A percentile compares a stretch with the other conserved stretches of the same genome.
phyloP scores from a whole-genome alignment of 257 asterid species.

The Rhazya stricta region DNA sequence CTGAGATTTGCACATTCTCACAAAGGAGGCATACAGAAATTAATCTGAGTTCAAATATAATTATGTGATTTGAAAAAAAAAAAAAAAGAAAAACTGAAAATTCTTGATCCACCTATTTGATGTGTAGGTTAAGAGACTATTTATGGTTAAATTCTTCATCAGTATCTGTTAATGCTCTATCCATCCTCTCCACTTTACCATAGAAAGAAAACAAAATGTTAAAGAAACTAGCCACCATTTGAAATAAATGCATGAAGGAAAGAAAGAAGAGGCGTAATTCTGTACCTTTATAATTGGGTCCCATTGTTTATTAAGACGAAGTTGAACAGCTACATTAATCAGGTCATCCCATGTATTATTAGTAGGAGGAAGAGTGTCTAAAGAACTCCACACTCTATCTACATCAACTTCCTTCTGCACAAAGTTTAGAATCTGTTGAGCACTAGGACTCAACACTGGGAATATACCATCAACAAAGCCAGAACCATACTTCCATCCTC shows the following conservation, averaged over 20 bases:
- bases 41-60: background rate
- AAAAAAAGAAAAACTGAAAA: background rate
- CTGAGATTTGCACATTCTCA: background rate
- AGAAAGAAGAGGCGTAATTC: background rate
- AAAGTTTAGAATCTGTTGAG: constrained; percentile 57
- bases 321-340: constrained; percentile 65
- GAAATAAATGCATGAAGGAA: background rate
- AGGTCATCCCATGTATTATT: constrained; percentile 77
- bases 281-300: constrained; percentile 54
- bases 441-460: constrained; percentile 82
- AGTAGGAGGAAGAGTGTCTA: constrained; percentile 61
- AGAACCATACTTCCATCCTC: constrained; percentile 91
- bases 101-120: too few relatives aligned
- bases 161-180: background rate
- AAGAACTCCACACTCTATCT: constrained; percentile 49
- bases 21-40: background rate
- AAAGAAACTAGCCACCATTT: background rate
- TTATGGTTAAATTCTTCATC: too few relatives aligned
- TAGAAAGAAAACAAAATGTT: background rate
- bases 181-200: background rate
- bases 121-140: too few relatives aligned
- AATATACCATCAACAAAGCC: constrained; percentile 85
- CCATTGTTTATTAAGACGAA: constrained; percentile 78
- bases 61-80: background rate
- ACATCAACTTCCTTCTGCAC: constrained; percentile 46